Evolutionary conservation across 441 rosid species (phyloP).

Genomic region (Euphorbia celastroides): DNA sequence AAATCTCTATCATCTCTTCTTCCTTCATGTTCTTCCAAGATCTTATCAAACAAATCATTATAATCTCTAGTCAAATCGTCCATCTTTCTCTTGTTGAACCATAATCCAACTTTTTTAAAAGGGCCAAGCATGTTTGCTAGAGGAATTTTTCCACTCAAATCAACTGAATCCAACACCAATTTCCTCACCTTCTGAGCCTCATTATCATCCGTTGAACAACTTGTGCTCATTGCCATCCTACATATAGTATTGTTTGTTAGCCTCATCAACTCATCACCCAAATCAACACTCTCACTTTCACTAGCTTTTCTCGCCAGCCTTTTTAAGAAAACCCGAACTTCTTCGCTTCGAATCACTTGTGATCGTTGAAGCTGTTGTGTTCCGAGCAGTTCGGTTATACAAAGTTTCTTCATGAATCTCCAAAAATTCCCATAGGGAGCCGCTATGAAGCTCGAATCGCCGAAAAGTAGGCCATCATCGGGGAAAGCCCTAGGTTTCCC

Average conservation of each 20-base stretch:
- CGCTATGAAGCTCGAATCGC: background rate
- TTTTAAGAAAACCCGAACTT: slow-evolving; percentile 8
- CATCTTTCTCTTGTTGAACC: no score
- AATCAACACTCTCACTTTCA: slow-evolving; percentile 5
- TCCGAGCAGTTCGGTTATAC: slow-evolving; percentile 21
- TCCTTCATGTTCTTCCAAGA: no score
- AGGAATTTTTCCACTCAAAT: no score
- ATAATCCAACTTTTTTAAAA: no score
- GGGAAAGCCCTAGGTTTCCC: background rate
- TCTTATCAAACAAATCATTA: no score
- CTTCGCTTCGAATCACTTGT: slow-evolving; percentile 15
- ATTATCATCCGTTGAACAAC: slow-evolving; percentile 31
- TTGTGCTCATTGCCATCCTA: slow-evolving; percentile 31
- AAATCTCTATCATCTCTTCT: no score
- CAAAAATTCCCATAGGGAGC: slow-evolving; percentile 19
- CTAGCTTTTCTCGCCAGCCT: slow-evolving; percentile 12
- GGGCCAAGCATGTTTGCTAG: no score
- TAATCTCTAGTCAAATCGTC: no score
- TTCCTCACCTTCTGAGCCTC: slow-evolving; percentile 37
- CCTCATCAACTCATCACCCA: slow-evolving; percentile 14
- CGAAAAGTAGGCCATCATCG: background rate
- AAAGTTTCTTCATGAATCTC: slow-evolving; percentile 28
- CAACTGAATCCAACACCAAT: no score
- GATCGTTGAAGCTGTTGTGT: slow-evolving; percentile 10
- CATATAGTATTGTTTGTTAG: slow-evolving; percentile 13